Percentiles rank a stretch among this genome's conserved stretches.
Conservation (phyloP, 495 filamentous ascomycete genomes). For the Niebla homalea region DNA sequence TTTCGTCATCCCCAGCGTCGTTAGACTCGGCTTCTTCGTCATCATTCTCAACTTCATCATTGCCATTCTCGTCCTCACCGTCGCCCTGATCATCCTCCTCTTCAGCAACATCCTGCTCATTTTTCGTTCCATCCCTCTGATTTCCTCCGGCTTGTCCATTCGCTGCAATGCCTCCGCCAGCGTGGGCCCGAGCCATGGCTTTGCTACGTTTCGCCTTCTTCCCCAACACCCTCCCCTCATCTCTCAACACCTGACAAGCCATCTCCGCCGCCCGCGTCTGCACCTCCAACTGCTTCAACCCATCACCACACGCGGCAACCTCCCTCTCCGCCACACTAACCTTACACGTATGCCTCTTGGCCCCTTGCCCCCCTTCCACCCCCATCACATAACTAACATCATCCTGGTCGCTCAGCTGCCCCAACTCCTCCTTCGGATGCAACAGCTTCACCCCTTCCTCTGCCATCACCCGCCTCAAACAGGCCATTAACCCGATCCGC, state of each 20-base stretch:
- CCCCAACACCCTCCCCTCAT: slow-evolving; percentile 6
- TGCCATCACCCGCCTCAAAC: slow-evolving; percentile 44
- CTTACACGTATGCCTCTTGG: slow-evolving; percentile 31
- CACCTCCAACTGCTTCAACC: slow-evolving; percentile 39
- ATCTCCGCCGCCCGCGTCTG: slow-evolving; percentile 41
- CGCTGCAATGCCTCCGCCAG: neutral
- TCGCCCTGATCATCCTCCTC: slow-evolving; percentile 1
- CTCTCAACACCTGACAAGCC: slow-evolving; percentile 27
- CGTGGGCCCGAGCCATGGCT: neutral
- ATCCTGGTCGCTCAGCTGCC: slow-evolving; percentile 37
- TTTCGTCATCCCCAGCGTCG: slow-evolving; percentile 6
- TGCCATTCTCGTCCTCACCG: slow-evolving; percentile 14
- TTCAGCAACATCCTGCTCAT: slow-evolving; percentile 2
- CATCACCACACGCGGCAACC: slow-evolving; percentile 33
- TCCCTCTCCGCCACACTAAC: slow-evolving; percentile 36
- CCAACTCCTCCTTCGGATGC: slow-evolving; percentile 65
- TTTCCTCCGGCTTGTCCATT: slow-evolving; percentile 9
- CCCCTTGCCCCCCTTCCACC: slow-evolving; percentile 11
- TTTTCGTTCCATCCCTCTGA: slow-evolving; percentile 11
- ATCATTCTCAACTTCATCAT: slow-evolving; percentile 12
- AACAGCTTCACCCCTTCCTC: slow-evolving; percentile 42
- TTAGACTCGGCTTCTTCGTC: slow-evolving; percentile 8
- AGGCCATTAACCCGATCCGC: slow-evolving; percentile 48
- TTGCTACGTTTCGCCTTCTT: slow-evolving; percentile 7
- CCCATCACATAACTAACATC: slow-evolving; percentile 27